Evolutionary conservation across 2,329 filamentous ascomycete species (phyloP).

Genomic region (Malbranchea zuffiana): DNA sequence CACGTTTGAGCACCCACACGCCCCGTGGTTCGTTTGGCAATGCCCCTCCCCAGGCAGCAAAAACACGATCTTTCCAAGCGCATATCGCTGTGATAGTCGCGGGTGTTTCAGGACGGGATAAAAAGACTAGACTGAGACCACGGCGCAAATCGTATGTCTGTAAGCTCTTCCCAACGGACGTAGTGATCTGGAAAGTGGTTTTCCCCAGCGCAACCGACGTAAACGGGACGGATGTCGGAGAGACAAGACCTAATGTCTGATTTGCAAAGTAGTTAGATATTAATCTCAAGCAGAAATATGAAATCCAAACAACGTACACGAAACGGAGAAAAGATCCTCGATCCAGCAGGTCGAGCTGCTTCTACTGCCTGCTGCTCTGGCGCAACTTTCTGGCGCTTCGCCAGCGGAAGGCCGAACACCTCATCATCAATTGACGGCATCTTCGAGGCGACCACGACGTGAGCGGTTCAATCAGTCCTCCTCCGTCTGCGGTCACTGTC

Average conservation of each 20-base stretch:
- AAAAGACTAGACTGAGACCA: constrained; percentile 84
- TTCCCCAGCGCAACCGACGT: constrained; percentile 81
- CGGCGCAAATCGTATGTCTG: constrained; percentile 92
- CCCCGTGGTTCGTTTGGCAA: constrained; percentile 47
- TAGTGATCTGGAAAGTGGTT: constrained; percentile 94
- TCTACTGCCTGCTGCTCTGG: constrained; percentile 28
- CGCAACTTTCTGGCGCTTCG: constrained; percentile 64
- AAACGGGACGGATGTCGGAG: constrained; percentile 81
- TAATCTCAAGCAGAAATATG: neutral
- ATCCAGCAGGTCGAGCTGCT: constrained; percentile 35
- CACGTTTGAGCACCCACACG: constrained; percentile 84
- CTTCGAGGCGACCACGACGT: too few relatives aligned
- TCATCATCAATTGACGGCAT: constrained; percentile 43
- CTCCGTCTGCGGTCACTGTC: neutral
- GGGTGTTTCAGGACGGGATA: constrained; percentile 83
- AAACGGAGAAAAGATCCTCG: constrained; percentile 86
- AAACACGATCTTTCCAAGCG: constrained; percentile 76
- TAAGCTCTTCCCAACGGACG: constrained; percentile 76
- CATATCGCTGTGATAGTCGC: constrained; percentile 72
- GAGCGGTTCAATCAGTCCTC: neutral
- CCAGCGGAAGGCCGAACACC: constrained; percentile 50
- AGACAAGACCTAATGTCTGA: constrained; percentile 86
- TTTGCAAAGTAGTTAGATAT: constrained; percentile 5
- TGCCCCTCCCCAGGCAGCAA: constrained; percentile 76
- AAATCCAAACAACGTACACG: constrained; percentile 48